A percentile compares a stretch with the other conserved stretches of the same genome.
phyloP scores from a whole-genome alignment of 768 basidiomycete species.

The Psilocybe cubensis region DNA sequence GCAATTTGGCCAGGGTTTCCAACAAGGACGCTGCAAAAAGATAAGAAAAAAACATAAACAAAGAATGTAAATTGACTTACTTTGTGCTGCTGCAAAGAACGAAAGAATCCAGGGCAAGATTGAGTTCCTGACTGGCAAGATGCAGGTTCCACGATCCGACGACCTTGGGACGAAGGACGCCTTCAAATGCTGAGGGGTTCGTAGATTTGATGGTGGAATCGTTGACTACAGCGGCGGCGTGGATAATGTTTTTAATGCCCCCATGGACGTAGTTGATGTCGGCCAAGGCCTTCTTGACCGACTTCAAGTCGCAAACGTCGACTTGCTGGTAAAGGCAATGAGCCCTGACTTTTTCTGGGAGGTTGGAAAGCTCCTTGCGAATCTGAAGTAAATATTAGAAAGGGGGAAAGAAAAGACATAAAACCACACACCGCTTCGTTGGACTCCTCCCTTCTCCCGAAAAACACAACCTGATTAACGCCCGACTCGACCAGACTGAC shows the following conservation, averaged over 20 bases:
- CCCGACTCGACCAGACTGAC: slow-evolving; percentile 26
- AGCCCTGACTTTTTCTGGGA: slow-evolving; percentile 14
- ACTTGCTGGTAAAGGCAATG: slow-evolving; percentile 28
- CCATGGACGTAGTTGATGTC: slow-evolving; percentile 22
- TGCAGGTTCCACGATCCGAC: slow-evolving; percentile 36
- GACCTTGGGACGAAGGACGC: slow-evolving; percentile 30
- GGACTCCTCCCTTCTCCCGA: slow-evolving; percentile 25
- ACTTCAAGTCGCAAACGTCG: slow-evolving; percentile 25
- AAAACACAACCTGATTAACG: slow-evolving; percentile 25
- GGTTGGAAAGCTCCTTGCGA: slow-evolving; percentile 16
- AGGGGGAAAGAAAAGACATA: not conserved
- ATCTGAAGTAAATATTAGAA: slow-evolving; percentile 17
- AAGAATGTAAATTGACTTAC: slow-evolving; percentile 21
- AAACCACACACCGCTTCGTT: slow-evolving; percentile 22
- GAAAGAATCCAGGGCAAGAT: slow-evolving; percentile 30
- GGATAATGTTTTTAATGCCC: slow-evolving; percentile 30
- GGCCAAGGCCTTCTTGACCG: slow-evolving; percentile 23
- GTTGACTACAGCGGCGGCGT: slow-evolving; percentile 30
- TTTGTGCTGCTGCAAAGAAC: slow-evolving; percentile 33
- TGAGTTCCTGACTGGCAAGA: slow-evolving; percentile 27
- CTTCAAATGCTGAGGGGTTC: slow-evolving; percentile 23
- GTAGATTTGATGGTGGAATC: slow-evolving; percentile 28
- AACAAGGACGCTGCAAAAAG: slow-evolving; percentile 25
- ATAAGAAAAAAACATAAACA: not conserved
- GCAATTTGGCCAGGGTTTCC: slow-evolving; percentile 32